phyloP scores from a whole-genome alignment of 2,329 filamentous ascomycete genomes.

The Arthrobotrys musiformis region DNA sequence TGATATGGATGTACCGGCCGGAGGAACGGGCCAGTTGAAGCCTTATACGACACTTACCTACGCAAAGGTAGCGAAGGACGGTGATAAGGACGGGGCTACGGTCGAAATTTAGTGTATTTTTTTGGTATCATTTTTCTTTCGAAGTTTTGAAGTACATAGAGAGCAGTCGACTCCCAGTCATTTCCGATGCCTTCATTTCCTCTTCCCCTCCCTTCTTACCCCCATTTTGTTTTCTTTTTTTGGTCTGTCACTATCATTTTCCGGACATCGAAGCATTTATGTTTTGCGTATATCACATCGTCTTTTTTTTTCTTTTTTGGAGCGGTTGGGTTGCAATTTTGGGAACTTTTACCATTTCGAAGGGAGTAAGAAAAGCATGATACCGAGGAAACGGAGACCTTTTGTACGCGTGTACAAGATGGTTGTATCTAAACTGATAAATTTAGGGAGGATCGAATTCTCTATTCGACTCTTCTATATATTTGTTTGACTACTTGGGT shows the following conservation, averaged over 20 bases:
- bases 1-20: slow-evolving; percentile 17
- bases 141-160: slow-evolving; percentile 8
- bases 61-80: slow-evolving; percentile 19
- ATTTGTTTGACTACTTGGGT: too few relatives aligned
- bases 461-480: neutral
- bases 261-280: neutral
- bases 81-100: neutral
- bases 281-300: neutral
- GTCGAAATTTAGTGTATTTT: neutral
- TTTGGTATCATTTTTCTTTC: neutral
- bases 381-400: neutral
- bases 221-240: neutral
- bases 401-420: neutral
- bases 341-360: neutral
- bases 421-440: neutral
- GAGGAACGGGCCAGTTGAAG: slow-evolving; percentile 23
- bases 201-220: neutral
- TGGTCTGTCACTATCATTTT: slow-evolving; percentile 8
- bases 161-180: neutral
- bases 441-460: neutral
- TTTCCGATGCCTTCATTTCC: neutral
- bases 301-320: neutral
- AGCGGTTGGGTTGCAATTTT: slow-evolving; percentile 3
- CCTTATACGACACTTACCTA: slow-evolving; percentile 2
- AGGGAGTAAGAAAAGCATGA: neutral